Conservation (phyloP, 2,329 filamentous ascomycete genomes). For the Colletotrichum noveboracense region DNA sequence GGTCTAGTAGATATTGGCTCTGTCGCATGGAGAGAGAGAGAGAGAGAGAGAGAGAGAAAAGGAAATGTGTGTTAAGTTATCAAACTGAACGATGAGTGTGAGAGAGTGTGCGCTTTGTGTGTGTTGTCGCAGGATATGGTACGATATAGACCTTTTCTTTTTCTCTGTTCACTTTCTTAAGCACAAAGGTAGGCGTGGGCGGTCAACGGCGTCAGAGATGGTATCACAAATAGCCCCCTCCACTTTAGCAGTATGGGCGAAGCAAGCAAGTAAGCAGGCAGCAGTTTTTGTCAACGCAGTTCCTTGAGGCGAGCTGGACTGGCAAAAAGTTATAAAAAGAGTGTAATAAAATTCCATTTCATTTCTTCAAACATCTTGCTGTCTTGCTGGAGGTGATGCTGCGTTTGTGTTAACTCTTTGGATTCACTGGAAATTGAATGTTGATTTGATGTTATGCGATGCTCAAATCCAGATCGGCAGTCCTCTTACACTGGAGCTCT, state of each 20-base stretch:
- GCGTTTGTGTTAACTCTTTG: no score
- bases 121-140: neutral
- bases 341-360: constrained; percentile 1
- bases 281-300: neutral
- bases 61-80: neutral
- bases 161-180: neutral
- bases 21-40: neutral
- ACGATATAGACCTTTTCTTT: constrained; percentile 9
- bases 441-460: neutral
- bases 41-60: neutral
- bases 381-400: no score
- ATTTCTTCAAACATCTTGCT: neutral
- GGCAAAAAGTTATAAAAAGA: neutral
- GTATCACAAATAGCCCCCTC: neutral
- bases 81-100: neutral
- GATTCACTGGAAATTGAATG: no score
- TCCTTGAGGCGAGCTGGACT: neutral
- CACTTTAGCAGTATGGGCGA: neutral
- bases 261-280: neutral
- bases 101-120: neutral
- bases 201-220: neutral
- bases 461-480: accelerated
- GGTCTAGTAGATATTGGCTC: neutral
- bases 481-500: neutral
- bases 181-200: neutral